These are phyloP conservation scores for Cordyceps pruinosa DNA, from an alignment of 2,329 filamentous ascomycete genomes.

Conservation along the genomic window DNA sequence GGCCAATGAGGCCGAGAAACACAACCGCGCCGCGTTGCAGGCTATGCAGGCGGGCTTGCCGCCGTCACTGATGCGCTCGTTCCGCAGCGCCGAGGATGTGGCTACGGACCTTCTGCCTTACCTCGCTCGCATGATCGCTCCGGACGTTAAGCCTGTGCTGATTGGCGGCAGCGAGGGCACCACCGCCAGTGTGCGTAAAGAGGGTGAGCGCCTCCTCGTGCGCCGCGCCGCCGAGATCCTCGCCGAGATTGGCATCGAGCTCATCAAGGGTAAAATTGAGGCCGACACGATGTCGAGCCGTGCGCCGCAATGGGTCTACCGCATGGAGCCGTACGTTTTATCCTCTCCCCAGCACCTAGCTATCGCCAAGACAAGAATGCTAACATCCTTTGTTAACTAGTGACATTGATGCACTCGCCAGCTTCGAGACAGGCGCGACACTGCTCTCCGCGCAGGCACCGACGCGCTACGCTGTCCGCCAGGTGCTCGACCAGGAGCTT, in stretches of 20 bases:
- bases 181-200: conserved; percentile 80
- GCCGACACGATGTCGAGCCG: conserved; percentile 52
- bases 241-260: conserved; percentile 70
- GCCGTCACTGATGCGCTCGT: conserved; percentile 65
- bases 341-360: neutral
- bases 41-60: conserved; percentile 66
- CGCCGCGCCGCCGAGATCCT: conserved; percentile 73
- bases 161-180: conserved; percentile 61
- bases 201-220: conserved; percentile 76
- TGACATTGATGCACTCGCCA: conserved; percentile 68
- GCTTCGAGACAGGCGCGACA: conserved; percentile 62
- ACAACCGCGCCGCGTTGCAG: conserved; percentile 67
- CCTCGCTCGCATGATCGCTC: conserved; percentile 74
- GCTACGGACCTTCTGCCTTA: conserved; percentile 80
- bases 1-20: conserved; percentile 73
- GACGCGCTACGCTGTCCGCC: conserved; percentile 85
- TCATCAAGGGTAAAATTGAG: conserved; percentile 77
- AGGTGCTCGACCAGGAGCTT: conserved; percentile 88
- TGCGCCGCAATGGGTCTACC: conserved; percentile 72
- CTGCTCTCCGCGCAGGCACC: conserved; percentile 56
- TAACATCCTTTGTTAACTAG: conserved; percentile 25
- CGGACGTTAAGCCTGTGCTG: conserved; percentile 85
- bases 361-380: neutral
- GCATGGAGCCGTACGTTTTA: conserved; percentile 77
- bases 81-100: conserved; percentile 71